phyloP scores from a whole-genome alignment of 345 rosid species.

The Xanthoceras sorbifolium region DNA sequence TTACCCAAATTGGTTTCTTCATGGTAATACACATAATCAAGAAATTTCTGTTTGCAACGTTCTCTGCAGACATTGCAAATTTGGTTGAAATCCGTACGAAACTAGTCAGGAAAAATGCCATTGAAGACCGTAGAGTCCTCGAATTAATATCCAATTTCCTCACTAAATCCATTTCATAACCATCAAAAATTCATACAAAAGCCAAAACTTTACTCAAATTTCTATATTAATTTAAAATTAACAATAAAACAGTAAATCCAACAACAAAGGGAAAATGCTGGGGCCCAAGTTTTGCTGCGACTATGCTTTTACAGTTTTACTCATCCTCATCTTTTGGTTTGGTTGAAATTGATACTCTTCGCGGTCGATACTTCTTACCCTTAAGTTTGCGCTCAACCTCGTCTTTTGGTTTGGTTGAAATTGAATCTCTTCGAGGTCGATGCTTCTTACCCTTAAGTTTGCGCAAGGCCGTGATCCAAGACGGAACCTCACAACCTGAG shows the following conservation, averaged over 20 bases:
- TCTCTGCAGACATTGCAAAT: too few relatives aligned
- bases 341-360: conserved; percentile 66
- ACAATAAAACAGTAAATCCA: conserved; percentile 2
- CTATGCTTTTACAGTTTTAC: neutral
- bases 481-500: conserved; percentile 93
- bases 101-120: neutral
- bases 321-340: conserved; percentile 48
- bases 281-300: neutral
- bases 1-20: too few relatives aligned
- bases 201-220: too few relatives aligned
- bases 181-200: too few relatives aligned
- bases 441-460: conserved; percentile 84
- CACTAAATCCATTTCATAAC: neutral
- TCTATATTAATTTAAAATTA: neutral
- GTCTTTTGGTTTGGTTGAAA: conserved; percentile 64
- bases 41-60: too few relatives aligned
- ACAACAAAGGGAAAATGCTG: neutral
- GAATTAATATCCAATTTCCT: neutral
- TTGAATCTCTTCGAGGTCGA: conserved; percentile 69
- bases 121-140: neutral
- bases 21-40: neutral
- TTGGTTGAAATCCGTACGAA: neutral
- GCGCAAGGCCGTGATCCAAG: conserved; percentile 71
- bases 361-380: conserved; percentile 82
- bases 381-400: conserved; percentile 42